phyloP scores from a whole-genome alignment of 495 filamentous ascomycete species.

The Talaromyces wortmannii region DNA sequence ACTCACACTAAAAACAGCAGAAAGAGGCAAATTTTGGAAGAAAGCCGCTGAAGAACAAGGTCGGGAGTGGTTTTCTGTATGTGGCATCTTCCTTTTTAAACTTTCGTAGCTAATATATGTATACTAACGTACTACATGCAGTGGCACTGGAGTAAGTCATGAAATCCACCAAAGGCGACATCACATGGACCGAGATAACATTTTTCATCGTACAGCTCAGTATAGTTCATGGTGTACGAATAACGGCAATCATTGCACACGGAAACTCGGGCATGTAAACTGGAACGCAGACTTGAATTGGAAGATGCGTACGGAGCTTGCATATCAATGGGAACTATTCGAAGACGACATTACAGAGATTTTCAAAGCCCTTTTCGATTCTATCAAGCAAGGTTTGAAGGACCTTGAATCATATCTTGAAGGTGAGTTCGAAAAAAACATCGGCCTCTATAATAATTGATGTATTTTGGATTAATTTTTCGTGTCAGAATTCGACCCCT shows the following conservation, averaged over 20 bases:
- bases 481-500: background rate
- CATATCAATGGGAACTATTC: slow-evolving; percentile 12
- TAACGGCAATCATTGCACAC: slow-evolving; percentile 8
- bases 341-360: slow-evolving; percentile 10
- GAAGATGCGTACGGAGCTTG: slow-evolving; percentile 15
- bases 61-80: background rate
- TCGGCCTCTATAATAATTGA: no score
- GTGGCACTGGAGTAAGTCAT: background rate
- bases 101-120: no score
- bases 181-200: no score
- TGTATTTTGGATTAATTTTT: no score
- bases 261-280: slow-evolving; percentile 6
- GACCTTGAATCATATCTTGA: slow-evolving; percentile 1
- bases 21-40: background rate
- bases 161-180: background rate
- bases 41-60: background rate
- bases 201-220: slow-evolving; percentile 1
- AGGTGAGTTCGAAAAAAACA: background rate
- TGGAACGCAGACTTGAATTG: slow-evolving; percentile 18
- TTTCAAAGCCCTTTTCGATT: slow-evolving; percentile 6
- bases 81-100: background rate
- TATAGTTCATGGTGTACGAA: slow-evolving; percentile 13
- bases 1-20: background rate
- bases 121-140: background rate
- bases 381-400: background rate